phyloP scores from a whole-genome alignment of 495 filamentous ascomycete genomes.

The Tetracladium setigerum region DNA sequence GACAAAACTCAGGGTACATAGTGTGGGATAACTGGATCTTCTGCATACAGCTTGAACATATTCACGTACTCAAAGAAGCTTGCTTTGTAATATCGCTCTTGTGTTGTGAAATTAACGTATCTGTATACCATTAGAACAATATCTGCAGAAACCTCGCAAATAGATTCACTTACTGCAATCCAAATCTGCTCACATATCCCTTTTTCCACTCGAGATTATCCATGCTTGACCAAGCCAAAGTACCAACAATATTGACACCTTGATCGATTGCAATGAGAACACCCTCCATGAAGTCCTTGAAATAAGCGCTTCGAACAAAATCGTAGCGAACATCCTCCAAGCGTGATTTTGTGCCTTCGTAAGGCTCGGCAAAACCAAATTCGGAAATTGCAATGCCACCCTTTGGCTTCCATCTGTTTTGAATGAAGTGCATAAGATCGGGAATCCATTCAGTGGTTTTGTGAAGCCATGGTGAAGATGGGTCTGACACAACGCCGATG shows the following conservation, averaged over 20 bases:
- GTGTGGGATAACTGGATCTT: conserved; percentile 12
- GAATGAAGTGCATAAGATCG: conserved; percentile 17
- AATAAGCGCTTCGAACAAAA: conserved; percentile 28
- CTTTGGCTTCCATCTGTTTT: conserved; percentile 14
- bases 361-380: conserved; percentile 39
- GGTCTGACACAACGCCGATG: conserved; percentile 33
- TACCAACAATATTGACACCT: conserved; percentile 34
- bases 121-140: background rate
- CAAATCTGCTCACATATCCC: conserved; percentile 25
- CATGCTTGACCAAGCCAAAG: conserved; percentile 33
- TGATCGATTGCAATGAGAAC: conserved; percentile 29
- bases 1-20: conserved; percentile 6
- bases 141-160: background rate
- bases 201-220: conserved; percentile 17
- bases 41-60: conserved; percentile 20
- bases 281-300: conserved; percentile 31
- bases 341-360: conserved; percentile 27
- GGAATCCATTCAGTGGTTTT: conserved; percentile 30
- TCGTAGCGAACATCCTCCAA: conserved; percentile 30
- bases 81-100: conserved; percentile 35
- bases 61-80: conserved; percentile 42
- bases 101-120: conserved; percentile 34
- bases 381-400: conserved; percentile 33
- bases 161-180: conserved; percentile 33
- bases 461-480: conserved; percentile 31